Evolutionary conservation across 768 basidiomycete genomes (phyloP).

Genomic region (Boletus subparvulus): DNA sequence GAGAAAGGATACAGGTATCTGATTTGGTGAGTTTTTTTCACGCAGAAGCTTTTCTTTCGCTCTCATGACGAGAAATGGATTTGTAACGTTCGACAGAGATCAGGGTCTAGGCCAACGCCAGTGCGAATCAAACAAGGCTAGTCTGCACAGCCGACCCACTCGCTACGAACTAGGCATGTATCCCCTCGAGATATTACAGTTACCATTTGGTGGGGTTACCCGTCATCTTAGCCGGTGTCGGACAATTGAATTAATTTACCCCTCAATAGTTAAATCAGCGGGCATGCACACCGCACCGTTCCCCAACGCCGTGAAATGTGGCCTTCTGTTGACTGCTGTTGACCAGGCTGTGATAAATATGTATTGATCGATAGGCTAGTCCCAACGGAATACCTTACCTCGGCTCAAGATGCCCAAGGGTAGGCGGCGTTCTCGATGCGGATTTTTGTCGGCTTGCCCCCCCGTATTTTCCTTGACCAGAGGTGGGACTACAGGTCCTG

Average conservation of each 20-base stretch:
- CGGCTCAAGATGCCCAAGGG: neutral
- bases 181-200: conserved; percentile 10
- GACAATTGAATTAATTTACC: conserved; percentile 30
- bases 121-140: conserved; percentile 12
- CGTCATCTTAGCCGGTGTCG: conserved; percentile 14
- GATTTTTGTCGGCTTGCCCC: neutral
- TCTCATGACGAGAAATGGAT: conserved; percentile 11
- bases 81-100: conserved; percentile 5
- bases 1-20: conserved; percentile 25
- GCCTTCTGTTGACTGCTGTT: conserved; percentile 20
- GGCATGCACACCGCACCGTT: conserved; percentile 2
- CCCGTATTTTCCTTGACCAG: neutral
- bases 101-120: conserved; percentile 12
- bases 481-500: neutral
- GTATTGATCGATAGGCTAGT: conserved; percentile 14
- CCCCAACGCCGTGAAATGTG: conserved; percentile 15
- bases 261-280: conserved; percentile 23
- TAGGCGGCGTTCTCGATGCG: conserved; percentile 1
- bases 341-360: conserved; percentile 16
- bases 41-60: neutral
- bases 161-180: neutral
- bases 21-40: conserved; percentile 14
- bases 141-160: conserved; percentile 7
- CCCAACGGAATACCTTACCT: conserved; percentile 1
- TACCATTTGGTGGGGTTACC: conserved; percentile 16